Base-by-base conservation (phyloP, 179 eudicot genomes). In the Beta corolliflora region DNA sequence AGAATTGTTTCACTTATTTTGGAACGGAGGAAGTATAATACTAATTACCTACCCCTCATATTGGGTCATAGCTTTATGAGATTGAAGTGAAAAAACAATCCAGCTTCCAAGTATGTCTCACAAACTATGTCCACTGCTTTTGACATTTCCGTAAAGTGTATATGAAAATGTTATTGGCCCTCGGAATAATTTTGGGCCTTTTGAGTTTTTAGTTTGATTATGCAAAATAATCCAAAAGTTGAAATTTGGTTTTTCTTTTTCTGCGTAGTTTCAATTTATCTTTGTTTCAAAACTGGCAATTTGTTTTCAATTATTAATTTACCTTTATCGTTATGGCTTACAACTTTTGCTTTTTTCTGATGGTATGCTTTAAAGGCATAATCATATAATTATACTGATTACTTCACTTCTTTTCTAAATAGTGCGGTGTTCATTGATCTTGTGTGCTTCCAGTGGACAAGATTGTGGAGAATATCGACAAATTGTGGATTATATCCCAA, bases 361-460 rank as follows among this genome's bases (percentile, higher is more conserved):
- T 31, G 0, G 19, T 73, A 13, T 29, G 46, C 54, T 53, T 52
- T 15, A 12, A 50, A 36, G 77, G 61, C 12, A 73, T 73, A 15
- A 13, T 15, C n/a, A 48, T 70, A 8, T 73, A 21, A 16, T 46
- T 53, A 19, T 21, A 31, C 16, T 58, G 73, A 70, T 44, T 18
- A n/a, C 73, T 7, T 70, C 73, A 44, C 54, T n/a, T 70, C 23
- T 29, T 75, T 15, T 36, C 25, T 41, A 7, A 23, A 6, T 31
- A 75, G 61, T 18, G 15, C 25, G 2, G 65, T 75, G n/a, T 11
- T 16, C 41, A 4, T 52, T 75, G 66, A 41, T 73, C 44, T 29
- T 55, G 46, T 54, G 46, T 25, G 64, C 46, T 48, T 73, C 46
- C 29, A 75, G 56, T 75, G 77, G 77, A 55, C 14, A 74, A 15